Base-by-base conservation (phyloP, 768 basidiomycete species). In the Antrodiella citrinella region DNA sequence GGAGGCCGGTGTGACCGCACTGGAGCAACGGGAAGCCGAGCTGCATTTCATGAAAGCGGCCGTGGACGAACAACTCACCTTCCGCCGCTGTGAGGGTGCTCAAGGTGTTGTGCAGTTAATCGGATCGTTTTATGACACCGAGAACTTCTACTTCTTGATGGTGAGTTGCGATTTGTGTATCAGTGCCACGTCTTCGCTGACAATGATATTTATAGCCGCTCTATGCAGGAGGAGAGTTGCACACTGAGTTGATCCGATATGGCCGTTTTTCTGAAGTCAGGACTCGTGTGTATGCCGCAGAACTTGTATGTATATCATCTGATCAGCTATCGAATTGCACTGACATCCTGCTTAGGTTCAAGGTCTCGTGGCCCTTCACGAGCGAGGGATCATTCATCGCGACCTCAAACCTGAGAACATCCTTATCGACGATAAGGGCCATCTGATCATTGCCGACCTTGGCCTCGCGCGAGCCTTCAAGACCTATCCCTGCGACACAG, bases 371-470 rank as follows among this genome's bases (percentile, higher is more conserved):
- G 20, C 19, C 15, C 24, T 55, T 15, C 54, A 55, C 42, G 19
- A 20, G 4, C 39, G 26, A 18, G 51, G 51, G n/a, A 46, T 52
- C 44, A 26, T 55, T 2, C 54, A 52, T 25, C 54, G 51, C 43
- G 54, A 55, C 47, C 18, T 55, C 47, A 52, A 52, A 39, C 51
- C 54, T 11, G 51, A 39, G 18, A 52, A 55, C 51, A 41, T 55
- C 43, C 45, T 52, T 50, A 39, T 55, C 26, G 35, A 49, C 38
- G 43, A 43, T 4, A 20, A 43, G 4, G 48, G 47, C 47, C 42
- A 50, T 26, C 30, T 52, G 26, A 22, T 25, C 39, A 40, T 55
- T 25, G 48, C 24, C 30, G 54, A 52, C 48, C 49, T 55, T 25
- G 54, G 54, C 4, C 47, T 51, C 19, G 47, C 51, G 11, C 9